Percentiles rank a stretch among this genome's conserved stretches.
Conservation (phyloP, 192 early-diverging fungal species). For the Pilobolus umbonatus region DNA sequence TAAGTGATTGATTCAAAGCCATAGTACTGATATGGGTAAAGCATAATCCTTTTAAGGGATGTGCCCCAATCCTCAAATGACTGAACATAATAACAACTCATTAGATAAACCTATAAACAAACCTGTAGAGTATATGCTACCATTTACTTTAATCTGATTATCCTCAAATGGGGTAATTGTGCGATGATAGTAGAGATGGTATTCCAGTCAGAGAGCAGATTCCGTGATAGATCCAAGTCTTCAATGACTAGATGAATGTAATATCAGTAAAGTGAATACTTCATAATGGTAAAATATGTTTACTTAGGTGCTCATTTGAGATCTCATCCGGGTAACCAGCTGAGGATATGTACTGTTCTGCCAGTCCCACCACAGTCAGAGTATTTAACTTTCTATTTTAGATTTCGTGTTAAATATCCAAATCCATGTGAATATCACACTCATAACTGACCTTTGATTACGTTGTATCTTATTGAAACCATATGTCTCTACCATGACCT, state of each 20-base stretch:
- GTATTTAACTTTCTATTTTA: constrained; percentile 9
- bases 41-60: constrained; percentile 3
- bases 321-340: constrained; percentile 33
- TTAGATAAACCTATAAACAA: not conserved
- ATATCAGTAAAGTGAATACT: not conserved
- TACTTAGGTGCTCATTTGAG: constrained; percentile 36
- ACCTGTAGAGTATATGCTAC: too few relatives aligned
- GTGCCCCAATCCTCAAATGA: constrained; percentile 19
- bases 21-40: constrained; percentile 31
- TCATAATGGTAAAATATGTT: not conserved
- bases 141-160: constrained; percentile 47
- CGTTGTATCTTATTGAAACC: constrained; percentile 50
- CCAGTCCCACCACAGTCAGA: constrained; percentile 25
- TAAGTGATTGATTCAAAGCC: constrained; percentile 27
- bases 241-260: constrained; percentile 35
- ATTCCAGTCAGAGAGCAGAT: constrained; percentile 44
- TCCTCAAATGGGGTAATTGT: constrained; percentile 35
- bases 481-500: constrained; percentile 45
- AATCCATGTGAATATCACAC: not conserved
- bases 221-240: constrained; percentile 52
- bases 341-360: constrained; percentile 1
- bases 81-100: constrained; percentile 3
- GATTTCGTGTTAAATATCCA: not conserved
- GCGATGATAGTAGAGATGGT: constrained; percentile 40
- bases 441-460: constrained; percentile 31